Evolutionary conservation across 208 protist genomes (phyloP).

Genomic region (Acanthamoeba lenticulata): DNA sequence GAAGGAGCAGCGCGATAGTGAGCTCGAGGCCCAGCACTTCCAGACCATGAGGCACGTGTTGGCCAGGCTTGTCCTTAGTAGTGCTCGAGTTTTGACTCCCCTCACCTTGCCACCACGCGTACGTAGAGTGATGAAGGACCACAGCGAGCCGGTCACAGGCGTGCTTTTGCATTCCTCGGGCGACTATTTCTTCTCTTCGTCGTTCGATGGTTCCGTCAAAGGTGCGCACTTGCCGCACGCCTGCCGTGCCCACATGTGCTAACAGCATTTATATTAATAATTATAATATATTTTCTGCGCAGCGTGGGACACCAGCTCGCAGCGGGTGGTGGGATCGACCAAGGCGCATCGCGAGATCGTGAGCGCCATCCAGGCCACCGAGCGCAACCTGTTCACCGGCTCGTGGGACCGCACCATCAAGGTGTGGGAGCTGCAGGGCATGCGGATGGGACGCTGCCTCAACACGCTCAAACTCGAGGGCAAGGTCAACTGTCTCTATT

Average conservation of each 20-base stretch:
- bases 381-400: neutral
- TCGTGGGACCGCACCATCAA: conserved; percentile 61
- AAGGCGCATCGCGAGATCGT: conserved; percentile 32
- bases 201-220: conserved; percentile 14
- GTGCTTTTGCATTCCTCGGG: neutral
- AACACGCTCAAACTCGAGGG: neutral
- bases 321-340: neutral
- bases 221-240: neutral
- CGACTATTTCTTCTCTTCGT: neutral
- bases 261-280: too few species aligned
- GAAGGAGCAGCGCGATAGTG: neutral
- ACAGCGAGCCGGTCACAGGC: neutral
- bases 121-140: neutral
- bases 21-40: neutral
- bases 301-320: conserved; percentile 3
- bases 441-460: neutral
- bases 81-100: too few species aligned
- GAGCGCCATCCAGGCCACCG: neutral
- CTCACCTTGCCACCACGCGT: neutral
- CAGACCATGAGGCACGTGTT: neutral
- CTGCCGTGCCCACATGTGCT: neutral
- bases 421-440: conserved; percentile 21
- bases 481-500: neutral
- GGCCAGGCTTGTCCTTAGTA: too few species aligned
- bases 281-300: neutral